These are phyloP conservation scores for Hyaloscypha variabilis DNA, from an alignment of 495 filamentous ascomycete species.

Conservation along the genomic window DNA sequence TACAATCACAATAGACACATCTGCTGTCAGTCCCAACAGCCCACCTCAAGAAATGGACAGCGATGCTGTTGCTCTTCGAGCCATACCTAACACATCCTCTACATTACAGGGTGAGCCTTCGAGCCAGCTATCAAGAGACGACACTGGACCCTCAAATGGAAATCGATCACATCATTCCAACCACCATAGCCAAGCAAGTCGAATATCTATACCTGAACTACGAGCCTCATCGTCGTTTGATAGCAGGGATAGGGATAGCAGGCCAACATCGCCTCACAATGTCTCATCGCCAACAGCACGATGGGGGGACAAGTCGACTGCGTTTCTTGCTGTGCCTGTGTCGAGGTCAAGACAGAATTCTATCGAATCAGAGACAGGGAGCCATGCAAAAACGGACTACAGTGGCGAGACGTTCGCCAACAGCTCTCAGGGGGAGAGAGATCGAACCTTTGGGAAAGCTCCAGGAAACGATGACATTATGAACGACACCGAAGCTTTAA, in stretches of 20 bases:
- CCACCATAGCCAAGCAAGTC: slow-evolving; percentile 28
- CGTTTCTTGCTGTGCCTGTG: slow-evolving; percentile 52
- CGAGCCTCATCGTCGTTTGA: slow-evolving; percentile 70
- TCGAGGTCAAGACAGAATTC: slow-evolving; percentile 55
- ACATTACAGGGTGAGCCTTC: slow-evolving; percentile 35
- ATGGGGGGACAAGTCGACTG: slow-evolving; percentile 41
- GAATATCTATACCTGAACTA: slow-evolving; percentile 53
- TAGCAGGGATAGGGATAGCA: slow-evolving; percentile 71
- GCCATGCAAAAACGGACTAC: slow-evolving; percentile 40
- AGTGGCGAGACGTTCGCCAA: slow-evolving; percentile 40
- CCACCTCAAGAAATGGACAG: slow-evolving; percentile 33
- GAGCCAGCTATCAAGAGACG: slow-evolving; percentile 21
- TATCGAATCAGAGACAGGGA: slow-evolving; percentile 53
- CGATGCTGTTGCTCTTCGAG: slow-evolving; percentile 30
- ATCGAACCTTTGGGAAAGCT: slow-evolving; percentile 20
- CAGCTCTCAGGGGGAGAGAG: slow-evolving; percentile 37
- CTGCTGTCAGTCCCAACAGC: slow-evolving; percentile 55
- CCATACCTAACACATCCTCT: slow-evolving; percentile 31
- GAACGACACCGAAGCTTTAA: slow-evolving; percentile 52
- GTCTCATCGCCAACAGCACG: slow-evolving; percentile 69
- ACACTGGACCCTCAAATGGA: slow-evolving; percentile 18
- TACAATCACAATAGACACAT: slow-evolving; percentile 78
- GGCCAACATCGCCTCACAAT: slow-evolving; percentile 91
- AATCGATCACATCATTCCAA: slow-evolving; percentile 24
- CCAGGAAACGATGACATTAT: slow-evolving; percentile 51